Base-by-base conservation (phyloP, 208 protist genomes). In the Crithidia expoeki region DNA sequence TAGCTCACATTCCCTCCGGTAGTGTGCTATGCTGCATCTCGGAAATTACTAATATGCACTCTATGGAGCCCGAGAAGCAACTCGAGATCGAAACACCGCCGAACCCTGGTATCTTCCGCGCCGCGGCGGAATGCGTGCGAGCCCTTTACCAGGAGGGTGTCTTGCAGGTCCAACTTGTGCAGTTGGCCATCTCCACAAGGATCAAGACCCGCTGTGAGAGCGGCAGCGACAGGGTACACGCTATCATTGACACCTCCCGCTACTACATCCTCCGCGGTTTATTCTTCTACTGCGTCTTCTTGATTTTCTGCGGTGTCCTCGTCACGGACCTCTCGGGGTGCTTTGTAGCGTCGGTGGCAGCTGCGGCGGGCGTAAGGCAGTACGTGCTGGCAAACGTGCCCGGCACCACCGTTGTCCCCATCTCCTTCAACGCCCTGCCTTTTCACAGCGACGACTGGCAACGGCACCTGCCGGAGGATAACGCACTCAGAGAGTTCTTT, bases 391-490 rank as follows among this genome's bases (percentile, higher is more conserved):
- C 68, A 2, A 33, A 85, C 36, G 77, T 79, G 17, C 84, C 85
- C 0, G 83, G 79, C 33, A 89, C 68, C 60, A 72, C 75, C 30
- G 56, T 92, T n/a, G 33, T 89, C 12, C 69, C 84, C 0, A 72
- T 94, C 1, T 34, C 65, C 44, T 82, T 89, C 74, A 92, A 91
- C 57, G 75, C 74, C 23, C 66, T 92, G 36, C 86, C 89, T 0
- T 74, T 90, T 19, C 70, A 83, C 67, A 92, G 78, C 19, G 79
- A 89, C 50, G 68, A 74, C 36, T 94, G 89, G 86, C 66, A 76
- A 50, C 67, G 78, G 49, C 61, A 80, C 49, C 0, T 65, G n/a
- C 63, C 80, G 0, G 38, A 81, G 27, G 65, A 86, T 46, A 21
- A 36, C 9, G 52, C 55, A 16, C 55, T 85, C n/a, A 70, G 52